Base-by-base conservation (phyloP, 1,139 yeast genomes). In the Saccharomyces pastorianus region DNA sequence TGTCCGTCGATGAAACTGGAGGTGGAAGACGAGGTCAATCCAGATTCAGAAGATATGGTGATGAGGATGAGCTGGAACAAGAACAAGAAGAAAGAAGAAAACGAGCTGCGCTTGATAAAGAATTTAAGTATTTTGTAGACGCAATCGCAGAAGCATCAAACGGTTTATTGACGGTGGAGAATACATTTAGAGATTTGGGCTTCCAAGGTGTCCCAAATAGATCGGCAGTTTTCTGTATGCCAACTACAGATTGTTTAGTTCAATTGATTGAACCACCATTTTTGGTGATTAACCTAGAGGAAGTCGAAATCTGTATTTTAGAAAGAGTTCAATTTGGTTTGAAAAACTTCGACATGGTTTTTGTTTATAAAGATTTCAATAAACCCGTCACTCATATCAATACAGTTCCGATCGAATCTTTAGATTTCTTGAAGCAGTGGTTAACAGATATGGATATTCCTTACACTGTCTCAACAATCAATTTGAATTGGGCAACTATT, bases 271-370 rank as follows among this genome's bases (percentile, higher is more conserved):
- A 93, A 68, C 95, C 96, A 6, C 99, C 99, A 49, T 95, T 91
- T 68, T 75, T 91, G 69, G 98, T 93, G 42, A 84, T 93, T 38
- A 88, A 96, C 2, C 76, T 93, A 60, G 90, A 84, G 62, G 99
- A 93, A 66, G 88, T 93, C 61, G 99, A 93, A 74, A 78, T 93
- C 58, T 96, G 96, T 14, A 96, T 93, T 70, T 77, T 93, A 66
- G 99, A 93, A 77, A 85, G 99, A 77, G 96, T 93, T 44, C 96
- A 91, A 70, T 95, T 93, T 70, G 99, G 99, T 1, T 80, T 93
- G 66, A 90, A 90, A 74, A 95, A 95, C 73, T 95, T 93, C 66
- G 99, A 93, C 76, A 74, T 93, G 72, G 99, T 93, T 28, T 89
- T 93, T 71, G 93, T 95, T 4, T 91, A 88, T 73, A 93, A 91